Evolutionary conservation across 176 grass and related monocot species (phyloP), one percentile per base, ranked within the genome.

Genomic region (Oryza australiensis): DNA sequence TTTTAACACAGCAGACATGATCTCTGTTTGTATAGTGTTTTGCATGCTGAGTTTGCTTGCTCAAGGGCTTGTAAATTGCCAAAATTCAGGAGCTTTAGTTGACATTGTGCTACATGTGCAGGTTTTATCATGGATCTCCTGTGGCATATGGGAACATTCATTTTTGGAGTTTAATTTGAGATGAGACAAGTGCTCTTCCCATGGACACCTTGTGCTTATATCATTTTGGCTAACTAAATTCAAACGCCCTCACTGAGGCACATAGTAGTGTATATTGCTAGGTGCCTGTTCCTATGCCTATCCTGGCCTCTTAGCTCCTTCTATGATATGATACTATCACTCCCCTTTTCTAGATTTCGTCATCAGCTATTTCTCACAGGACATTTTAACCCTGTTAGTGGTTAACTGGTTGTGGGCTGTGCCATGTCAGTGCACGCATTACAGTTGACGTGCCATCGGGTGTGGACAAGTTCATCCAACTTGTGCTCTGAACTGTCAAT

Each of bases 341-440:
- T 38, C 3, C 23, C 20, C 27, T 23, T 77, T 48, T 57, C 29
- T 40, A 38, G 5, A 4, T 70, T 13, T 64, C 43, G 53, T 80
- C 33, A 6, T 72, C 55, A 72, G 66, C 65, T 82, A 66, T 89
- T 81, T 77, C 65, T 77, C 26, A 86, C 83, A 82, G 88, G 83
- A 82, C 73, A 86, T 78, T 86, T 86, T 89, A 82, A 89, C 83
- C 83, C 88, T 86, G 88, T 82, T 75, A 57, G 62, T 69, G 75
- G 81, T 73, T 62, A 51, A 57, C 62, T 69, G 81, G 81, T 73
- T 62, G 49, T 82, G 71, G 73, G 72, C 34, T 85, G 64, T 35
- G 57, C 33, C 49, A 28, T 66, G 45, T 89, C 67, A 59, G 69
- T 80, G 63, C 63, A 27, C 35, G 12, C 66, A 80, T 23, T 22